phyloP scores from a whole-genome alignment of 176 grass and related monocot species.

The Aegilops bicornis region DNA sequence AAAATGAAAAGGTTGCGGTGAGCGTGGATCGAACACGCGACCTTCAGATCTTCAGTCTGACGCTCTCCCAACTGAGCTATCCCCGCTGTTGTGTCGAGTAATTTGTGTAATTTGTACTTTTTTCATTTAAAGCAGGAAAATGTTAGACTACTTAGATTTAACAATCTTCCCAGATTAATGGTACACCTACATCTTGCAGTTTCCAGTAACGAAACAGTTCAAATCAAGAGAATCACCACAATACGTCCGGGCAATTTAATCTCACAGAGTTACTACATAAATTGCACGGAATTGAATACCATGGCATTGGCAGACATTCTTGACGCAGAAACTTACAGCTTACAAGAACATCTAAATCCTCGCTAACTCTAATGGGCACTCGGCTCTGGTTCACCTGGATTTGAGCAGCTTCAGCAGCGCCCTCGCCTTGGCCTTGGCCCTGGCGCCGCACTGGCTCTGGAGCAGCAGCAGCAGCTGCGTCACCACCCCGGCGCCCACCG shows the following conservation, averaged over 20 bases:
- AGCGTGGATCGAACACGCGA: slow-evolving; percentile 94
- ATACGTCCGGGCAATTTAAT: neutral
- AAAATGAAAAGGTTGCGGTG: slow-evolving; percentile 35
- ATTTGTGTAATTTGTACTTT: no score
- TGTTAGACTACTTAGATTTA: neutral
- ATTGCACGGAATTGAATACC: neutral
- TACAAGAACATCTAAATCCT: slow-evolving; percentile 39
- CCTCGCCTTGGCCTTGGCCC: slow-evolving; percentile 62
- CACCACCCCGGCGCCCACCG: slow-evolving; percentile 57
- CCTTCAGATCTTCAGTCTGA: slow-evolving; percentile 99
- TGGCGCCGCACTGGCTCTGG: slow-evolving; percentile 81
- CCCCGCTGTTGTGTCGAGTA: slow-evolving; percentile 2
- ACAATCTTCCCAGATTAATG: neutral
- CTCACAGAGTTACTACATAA: neutral
- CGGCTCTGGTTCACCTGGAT: slow-evolving; percentile 40
- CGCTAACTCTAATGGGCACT: neutral
- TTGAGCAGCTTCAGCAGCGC: slow-evolving; percentile 76
- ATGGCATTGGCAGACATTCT: slow-evolving; percentile 15
- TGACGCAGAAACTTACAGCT: slow-evolving; percentile 35
- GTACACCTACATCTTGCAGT: neutral
- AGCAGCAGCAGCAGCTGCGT: slow-evolving; percentile 75
- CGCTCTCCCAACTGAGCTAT: slow-evolving; percentile 96
- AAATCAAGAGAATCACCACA: neutral
- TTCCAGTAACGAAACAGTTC: neutral
- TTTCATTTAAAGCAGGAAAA: neutral